A percentile compares a stretch with the other conserved stretches of the same genome.
phyloP scores from a whole-genome alignment of 2,329 filamentous ascomycete genomes.

The Monosporascus sp. region DNA sequence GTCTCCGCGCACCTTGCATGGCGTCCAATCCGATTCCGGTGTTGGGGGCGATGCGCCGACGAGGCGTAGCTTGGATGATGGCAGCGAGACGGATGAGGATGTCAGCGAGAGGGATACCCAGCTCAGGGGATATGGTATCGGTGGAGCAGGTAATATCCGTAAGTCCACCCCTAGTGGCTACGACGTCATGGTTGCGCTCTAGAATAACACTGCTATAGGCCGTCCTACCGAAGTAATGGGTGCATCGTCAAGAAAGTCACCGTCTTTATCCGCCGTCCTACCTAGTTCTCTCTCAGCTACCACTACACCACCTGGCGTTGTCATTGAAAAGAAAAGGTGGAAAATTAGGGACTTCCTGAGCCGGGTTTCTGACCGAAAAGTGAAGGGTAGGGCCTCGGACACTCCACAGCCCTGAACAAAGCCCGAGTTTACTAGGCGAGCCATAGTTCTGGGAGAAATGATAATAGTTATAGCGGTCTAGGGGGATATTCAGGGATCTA shows the following conservation, averaged over 20 bases:
- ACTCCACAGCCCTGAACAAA: no score
- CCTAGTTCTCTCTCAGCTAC: slow-evolving; percentile 2
- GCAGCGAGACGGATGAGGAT: slow-evolving; percentile 11
- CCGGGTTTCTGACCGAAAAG: slow-evolving; percentile 11
- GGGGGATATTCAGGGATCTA: no score
- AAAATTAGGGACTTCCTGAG: slow-evolving; percentile 8
- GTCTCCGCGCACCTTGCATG: background rate
- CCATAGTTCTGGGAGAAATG: no score
- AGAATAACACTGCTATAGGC: slow-evolving; percentile 11
- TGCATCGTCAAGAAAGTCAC: slow-evolving; percentile 8
- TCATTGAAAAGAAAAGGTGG: slow-evolving; percentile 7
- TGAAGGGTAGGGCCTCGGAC: slow-evolving; percentile 1
- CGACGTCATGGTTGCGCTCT: no score
- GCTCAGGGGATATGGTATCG: slow-evolving; percentile 34
- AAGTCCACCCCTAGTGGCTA: slow-evolving; percentile 10
- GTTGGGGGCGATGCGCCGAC: background rate
- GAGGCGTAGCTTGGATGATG: slow-evolving; percentile 14
- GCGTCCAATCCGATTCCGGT: background rate
- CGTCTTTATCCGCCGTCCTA: slow-evolving; percentile 9
- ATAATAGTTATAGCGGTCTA: no score
- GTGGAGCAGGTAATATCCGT: slow-evolving; percentile 36
- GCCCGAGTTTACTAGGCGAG: no score
- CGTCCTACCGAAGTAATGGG: slow-evolving; percentile 26
- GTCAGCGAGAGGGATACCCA: slow-evolving; percentile 26
- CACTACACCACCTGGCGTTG: background rate